Evolutionary conservation across 768 basidiomycete species (phyloP).

Genomic region (Gyrodon lividus): DNA sequence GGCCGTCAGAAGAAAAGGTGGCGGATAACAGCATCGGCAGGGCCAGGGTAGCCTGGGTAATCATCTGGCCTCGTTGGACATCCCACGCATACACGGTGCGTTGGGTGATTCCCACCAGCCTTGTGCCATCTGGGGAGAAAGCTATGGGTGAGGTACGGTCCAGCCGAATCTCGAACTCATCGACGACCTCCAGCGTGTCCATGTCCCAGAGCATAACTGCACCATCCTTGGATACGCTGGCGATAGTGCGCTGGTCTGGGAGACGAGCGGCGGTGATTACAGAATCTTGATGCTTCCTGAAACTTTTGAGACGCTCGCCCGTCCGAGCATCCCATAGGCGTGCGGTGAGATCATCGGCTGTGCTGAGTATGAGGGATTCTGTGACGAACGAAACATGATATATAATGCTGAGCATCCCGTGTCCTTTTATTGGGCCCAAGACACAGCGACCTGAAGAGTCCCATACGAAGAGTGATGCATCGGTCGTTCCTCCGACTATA

Average conservation of each 20-base stretch:
- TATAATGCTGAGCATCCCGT: neutral
- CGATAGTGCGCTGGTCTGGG: neutral
- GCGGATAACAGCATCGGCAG: neutral
- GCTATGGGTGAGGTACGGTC: neutral
- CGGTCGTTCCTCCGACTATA: slow-evolving; percentile 2
- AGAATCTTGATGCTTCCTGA: neutral
- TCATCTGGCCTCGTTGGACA: neutral
- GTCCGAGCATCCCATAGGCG: slow-evolving; percentile 4
- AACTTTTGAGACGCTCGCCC: neutral
- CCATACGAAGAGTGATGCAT: slow-evolving; percentile 1
- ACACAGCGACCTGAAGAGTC: neutral
- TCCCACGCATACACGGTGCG: neutral
- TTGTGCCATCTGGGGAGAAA: slow-evolving; percentile 5
- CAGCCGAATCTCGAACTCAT: neutral
- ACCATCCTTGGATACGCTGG: neutral
- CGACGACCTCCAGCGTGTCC: slow-evolving; percentile 1
- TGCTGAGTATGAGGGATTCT: neutral
- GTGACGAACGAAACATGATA: neutral
- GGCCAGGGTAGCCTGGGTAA: neutral
- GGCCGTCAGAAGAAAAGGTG: slow-evolving; percentile 9
- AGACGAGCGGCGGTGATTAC: neutral
- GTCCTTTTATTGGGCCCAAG: neutral
- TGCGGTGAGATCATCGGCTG: neutral
- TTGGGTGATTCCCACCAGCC: neutral
- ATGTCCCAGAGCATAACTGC: neutral